phyloP scores from a whole-genome alignment of 106 monocot genomes.

The Dendrobium huoshanense region DNA sequence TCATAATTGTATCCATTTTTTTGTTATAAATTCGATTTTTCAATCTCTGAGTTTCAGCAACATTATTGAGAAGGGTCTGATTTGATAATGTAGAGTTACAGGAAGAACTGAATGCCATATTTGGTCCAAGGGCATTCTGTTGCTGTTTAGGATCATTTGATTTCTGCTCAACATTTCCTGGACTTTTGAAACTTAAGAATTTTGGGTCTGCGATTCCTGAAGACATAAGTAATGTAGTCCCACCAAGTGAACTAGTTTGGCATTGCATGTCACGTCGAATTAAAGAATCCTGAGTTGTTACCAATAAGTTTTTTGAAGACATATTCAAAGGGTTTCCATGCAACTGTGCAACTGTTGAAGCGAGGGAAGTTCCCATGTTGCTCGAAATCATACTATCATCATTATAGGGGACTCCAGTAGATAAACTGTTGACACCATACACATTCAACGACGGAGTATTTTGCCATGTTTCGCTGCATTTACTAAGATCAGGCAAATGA shows the following conservation, averaged over 20 bases:
- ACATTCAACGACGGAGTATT: conserved; percentile 19
- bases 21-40: conserved; percentile 2
- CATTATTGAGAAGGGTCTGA: conserved; percentile 7
- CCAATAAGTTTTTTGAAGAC: conserved; percentile 6
- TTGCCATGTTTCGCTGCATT: conserved; percentile 29
- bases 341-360: neutral
- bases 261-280: conserved; percentile 9
- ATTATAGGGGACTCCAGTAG: neutral
- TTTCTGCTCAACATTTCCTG: conserved; percentile 8
- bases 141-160: conserved; percentile 10
- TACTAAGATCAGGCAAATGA: conserved; percentile 27
- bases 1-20: neutral
- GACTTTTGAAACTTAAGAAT: conserved; percentile 17
- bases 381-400: conserved; percentile 2
- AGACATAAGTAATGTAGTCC: conserved; percentile 9
- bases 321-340: neutral
- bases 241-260: conserved; percentile 11
- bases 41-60: conserved; percentile 11
- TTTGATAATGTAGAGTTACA: conserved; percentile 21
- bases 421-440: conserved; percentile 6
- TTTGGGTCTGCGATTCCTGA: conserved; percentile 7
- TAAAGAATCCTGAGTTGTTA: conserved; percentile 7
- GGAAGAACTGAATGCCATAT: conserved; percentile 17
- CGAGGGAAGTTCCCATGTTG: conserved; percentile 6
- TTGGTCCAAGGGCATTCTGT: conserved; percentile 1